Evolutionary conservation across 1,139 yeast genomes (phyloP), one percentile per base, ranked within the genome.

Genomic region (Candida tropicalis): DNA sequence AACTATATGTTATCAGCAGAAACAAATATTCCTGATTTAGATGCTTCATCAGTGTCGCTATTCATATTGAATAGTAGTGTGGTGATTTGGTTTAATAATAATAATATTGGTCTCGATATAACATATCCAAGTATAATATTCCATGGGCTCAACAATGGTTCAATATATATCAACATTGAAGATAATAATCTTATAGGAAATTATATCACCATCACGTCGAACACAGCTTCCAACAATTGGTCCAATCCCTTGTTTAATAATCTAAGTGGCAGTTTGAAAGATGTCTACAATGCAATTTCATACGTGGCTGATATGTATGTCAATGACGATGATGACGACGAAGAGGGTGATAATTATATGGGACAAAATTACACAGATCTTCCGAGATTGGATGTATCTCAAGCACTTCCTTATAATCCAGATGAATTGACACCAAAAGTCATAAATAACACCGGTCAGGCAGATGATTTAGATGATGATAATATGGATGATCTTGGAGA

Each of bases 261-360:
- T n/a, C 15, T 44, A n/a, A 29, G 35, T 24, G 39, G 50, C 4
- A 43, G 42, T 10, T 45, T 59, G 10, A 52, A 42, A 11, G 45
- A 54, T 13, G 27, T 73, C n/a, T 75, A 70, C 52, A 59, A 62
- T 6, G 70, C 73, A 9, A 53, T 75, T 51, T 52, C 66, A 18
- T 57, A 60, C 43, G 73, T 79, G 48, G 70, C 77, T 2, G 65
- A 74, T 1, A 54, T 71, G 36, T 70, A 46, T 39, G 76, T 71
- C 46, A 41, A 60, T 0, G 66, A 53, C 2, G 41, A 50, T 0
- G 61, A 55, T 10, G 55, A 57, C 2, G 64, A 60, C 0, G 58
- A 56, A 3, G 58, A 55, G 2, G 51, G 50, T n/a, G 55, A 43
- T 7, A 15, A 28, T 15, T 4, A 28, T 16, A 28, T 18, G 11